Conservation (phyloP, 495 filamentous ascomycete species). For the Penicillium antarcticum region DNA sequence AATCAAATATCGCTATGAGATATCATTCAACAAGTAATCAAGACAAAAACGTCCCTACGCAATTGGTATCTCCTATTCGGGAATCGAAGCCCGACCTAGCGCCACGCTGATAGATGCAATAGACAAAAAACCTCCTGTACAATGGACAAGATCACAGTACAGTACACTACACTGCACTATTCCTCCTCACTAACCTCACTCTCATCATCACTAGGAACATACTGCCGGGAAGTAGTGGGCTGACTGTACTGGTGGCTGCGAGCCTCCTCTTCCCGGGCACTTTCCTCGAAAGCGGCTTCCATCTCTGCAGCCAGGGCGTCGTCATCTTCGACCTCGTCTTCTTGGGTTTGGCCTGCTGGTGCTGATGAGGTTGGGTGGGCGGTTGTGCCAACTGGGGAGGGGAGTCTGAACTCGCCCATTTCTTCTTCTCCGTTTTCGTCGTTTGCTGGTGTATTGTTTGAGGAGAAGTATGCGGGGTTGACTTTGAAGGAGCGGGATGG, state of each 20-base stretch:
- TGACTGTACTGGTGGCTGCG: conserved; percentile 32
- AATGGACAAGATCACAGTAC: too few species aligned
- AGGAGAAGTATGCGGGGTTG: conserved; percentile 42
- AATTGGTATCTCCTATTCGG: conserved; percentile 4
- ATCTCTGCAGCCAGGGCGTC: conserved; percentile 45
- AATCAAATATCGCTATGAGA: too few species aligned
- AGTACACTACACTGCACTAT: conserved; percentile 8
- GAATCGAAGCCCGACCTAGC: conserved; percentile 4
- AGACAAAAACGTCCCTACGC: neutral
- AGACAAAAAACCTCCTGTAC: neutral
- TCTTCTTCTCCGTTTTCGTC: conserved; percentile 37
- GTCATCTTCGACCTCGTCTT: conserved; percentile 36
- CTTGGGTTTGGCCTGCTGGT: conserved; percentile 7
- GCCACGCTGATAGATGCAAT: conserved; percentile 11
- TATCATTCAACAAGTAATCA: neutral
- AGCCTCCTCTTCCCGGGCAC: conserved; percentile 37
- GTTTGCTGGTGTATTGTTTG: conserved; percentile 35
- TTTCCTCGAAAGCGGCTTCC: conserved; percentile 48
- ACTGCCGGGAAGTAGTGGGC: conserved; percentile 25
- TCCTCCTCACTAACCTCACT: conserved; percentile 52
- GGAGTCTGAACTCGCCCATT: conserved; percentile 40
- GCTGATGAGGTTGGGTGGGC: conserved; percentile 10
- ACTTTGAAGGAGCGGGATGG: conserved; percentile 35
- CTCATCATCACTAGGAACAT: conserved; percentile 44
- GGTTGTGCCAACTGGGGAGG: conserved; percentile 33